Percentiles rank a stretch among this genome's conserved stretches.
These are phyloP conservation scores for Cytospora chrysosperma DNA, from an alignment of 2,329 filamentous ascomycete genomes.

Conservation along the genomic window DNA sequence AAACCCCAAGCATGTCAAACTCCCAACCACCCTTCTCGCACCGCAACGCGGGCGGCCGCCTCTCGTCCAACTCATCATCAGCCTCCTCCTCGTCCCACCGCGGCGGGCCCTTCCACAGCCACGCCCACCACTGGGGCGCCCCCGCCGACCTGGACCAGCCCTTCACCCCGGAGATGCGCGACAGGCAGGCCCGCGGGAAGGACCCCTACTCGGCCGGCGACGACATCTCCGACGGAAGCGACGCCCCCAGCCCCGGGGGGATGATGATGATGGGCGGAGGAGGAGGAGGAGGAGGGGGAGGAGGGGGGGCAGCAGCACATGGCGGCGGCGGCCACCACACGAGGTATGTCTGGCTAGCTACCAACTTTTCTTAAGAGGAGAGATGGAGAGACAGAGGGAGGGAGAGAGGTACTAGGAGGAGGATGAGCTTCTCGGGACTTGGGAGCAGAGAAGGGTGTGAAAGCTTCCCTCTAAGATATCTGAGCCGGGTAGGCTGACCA, in stretches of 20 bases:
- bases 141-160: slow-evolving; percentile 19
- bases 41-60: slow-evolving; percentile 1
- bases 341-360: not conserved
- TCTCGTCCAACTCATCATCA: slow-evolving; percentile 18
- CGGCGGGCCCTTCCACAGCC: slow-evolving; percentile 17
- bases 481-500: not conserved
- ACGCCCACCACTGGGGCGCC: slow-evolving; percentile 38
- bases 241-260: slow-evolving; percentile 30
- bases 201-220: slow-evolving; percentile 45
- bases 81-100: slow-evolving; percentile 30
- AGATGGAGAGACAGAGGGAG: not conserved
- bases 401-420: not conserved
- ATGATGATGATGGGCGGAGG: slow-evolving; percentile 13
- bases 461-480: too few species aligned
- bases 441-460: too few species aligned
- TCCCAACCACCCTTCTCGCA: slow-evolving; percentile 21
- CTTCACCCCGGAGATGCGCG: slow-evolving; percentile 54
- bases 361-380: too few species aligned
- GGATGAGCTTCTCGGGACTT: too few species aligned
- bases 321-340: slow-evolving; percentile 6
- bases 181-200: slow-evolving; percentile 59
- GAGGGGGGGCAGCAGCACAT: too few species aligned
- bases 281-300: slow-evolving; percentile 14
- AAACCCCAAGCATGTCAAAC: slow-evolving; percentile 15
- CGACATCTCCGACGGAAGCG: slow-evolving; percentile 35